Evolutionary conservation across 2,329 filamentous ascomycete genomes (phyloP).

Genomic region (Akanthomyces dipterigenus): DNA sequence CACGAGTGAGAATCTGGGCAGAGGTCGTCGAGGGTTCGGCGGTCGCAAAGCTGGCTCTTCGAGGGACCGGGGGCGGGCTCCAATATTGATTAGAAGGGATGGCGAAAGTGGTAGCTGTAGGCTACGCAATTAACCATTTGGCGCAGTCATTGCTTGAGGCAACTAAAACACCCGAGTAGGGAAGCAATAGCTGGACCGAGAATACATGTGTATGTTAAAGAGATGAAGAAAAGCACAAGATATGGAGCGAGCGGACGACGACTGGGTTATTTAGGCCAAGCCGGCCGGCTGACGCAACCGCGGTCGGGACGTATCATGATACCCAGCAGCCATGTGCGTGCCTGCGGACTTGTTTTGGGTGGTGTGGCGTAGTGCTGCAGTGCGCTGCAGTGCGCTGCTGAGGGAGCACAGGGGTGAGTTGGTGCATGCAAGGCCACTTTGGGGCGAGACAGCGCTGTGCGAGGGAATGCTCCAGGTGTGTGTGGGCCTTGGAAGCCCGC

Average conservation of each 20-base stretch:
- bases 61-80: not conserved
- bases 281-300: not conserved
- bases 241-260: not conserved
- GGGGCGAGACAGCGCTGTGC: not conserved
- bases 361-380: not conserved
- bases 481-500: not conserved
- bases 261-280: not conserved
- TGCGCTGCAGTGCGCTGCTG: no score
- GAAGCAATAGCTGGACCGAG: not conserved
- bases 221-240: not conserved
- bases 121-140: conserved; percentile 1
- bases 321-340: not conserved
- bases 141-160: not conserved
- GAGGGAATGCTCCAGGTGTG: not conserved
- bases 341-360: not conserved
- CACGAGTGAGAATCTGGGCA: no score
- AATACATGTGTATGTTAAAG: not conserved
- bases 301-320: conserved; percentile 1
- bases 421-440: not conserved
- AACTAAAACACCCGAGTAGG: not conserved
- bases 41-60: not conserved
- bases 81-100: not conserved
- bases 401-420: not conserved
- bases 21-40: not conserved
- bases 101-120: not conserved